Conservation (phyloP, 495 filamentous ascomycete genomes). For the Letharia columbiana region DNA sequence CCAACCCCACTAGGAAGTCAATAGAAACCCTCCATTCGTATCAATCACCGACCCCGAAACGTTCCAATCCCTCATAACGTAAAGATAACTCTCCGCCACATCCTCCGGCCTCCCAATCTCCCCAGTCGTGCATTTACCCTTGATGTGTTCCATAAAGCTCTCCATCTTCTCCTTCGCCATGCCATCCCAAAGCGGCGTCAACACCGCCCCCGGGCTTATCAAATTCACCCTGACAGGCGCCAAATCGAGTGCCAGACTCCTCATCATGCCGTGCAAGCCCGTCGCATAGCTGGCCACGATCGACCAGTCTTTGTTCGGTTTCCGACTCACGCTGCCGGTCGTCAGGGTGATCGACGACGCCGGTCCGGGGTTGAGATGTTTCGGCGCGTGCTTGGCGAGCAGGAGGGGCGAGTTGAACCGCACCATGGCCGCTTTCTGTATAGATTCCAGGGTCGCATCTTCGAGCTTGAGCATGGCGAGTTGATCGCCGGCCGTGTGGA, state of each 20-base stretch:
- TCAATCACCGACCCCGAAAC: constrained; percentile 40
- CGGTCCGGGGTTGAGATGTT: constrained; percentile 35
- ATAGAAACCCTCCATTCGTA: constrained; percentile 33
- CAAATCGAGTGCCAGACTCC: constrained; percentile 49
- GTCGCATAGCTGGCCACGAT: constrained; percentile 34
- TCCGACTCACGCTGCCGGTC: constrained; percentile 38
- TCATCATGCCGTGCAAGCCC: constrained; percentile 35
- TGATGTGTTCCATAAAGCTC: constrained; percentile 27
- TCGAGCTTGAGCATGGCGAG: constrained; percentile 31
- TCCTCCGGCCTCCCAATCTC: constrained; percentile 45
- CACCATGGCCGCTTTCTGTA: constrained; percentile 38
- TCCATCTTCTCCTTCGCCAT: constrained; percentile 28
- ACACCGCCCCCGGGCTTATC: constrained; percentile 46
- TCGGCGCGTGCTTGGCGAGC: constrained; percentile 42
- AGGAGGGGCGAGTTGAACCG: constrained; percentile 45
- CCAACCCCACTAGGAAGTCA: constrained; percentile 14
- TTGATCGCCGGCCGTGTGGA: constrained; percentile 50
- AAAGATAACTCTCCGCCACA: constrained; percentile 57
- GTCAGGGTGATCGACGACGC: constrained; percentile 48
- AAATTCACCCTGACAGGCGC: constrained; percentile 52
- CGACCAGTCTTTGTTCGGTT: constrained; percentile 41
- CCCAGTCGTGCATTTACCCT: constrained; percentile 34
- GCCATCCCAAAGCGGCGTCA: constrained; percentile 43
- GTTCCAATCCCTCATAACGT: constrained; percentile 52
- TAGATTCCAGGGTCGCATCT: constrained; percentile 33